phyloP scores from a whole-genome alignment of 805 yeast species.

The Zygosaccharomyces rouxii region DNA sequence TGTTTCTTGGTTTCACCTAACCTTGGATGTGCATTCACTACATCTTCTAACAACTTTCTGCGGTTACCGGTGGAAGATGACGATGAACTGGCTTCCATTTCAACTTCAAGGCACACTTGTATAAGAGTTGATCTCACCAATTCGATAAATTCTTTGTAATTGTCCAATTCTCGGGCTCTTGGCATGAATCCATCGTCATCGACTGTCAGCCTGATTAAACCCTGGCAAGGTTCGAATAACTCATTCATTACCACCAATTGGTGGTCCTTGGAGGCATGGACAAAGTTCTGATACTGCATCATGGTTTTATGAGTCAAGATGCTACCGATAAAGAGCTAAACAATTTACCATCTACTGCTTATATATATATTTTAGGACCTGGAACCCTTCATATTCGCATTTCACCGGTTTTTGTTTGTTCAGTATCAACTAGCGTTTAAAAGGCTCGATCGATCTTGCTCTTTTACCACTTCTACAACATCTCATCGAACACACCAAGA shows the following conservation, averaged over 20 bases:
- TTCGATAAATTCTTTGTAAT: conserved; percentile 44
- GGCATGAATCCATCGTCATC: conserved; percentile 11
- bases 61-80: conserved; percentile 12
- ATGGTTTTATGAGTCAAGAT: not conserved
- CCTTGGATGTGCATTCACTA: conserved; percentile 89
- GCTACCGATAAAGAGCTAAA: no score
- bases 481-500: not conserved
- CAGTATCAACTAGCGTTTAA: not conserved
- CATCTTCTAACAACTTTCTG: conserved; percentile 38
- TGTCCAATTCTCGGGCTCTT: conserved; percentile 15
- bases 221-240: conserved; percentile 23
- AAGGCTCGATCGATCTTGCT: conserved; percentile 1
- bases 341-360: no score
- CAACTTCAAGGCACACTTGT: conserved; percentile 29
- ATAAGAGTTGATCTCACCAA: conserved; percentile 39
- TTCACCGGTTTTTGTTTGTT: conserved; percentile 5
- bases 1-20: conserved; percentile 60
- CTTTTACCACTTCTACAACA: conserved; percentile 1
- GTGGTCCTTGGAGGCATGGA: conserved; percentile 1
- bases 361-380: not conserved
- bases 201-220: conserved; percentile 18
- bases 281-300: conserved; percentile 6
- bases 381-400: not conserved
- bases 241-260: conserved; percentile 16
- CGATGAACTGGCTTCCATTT: conserved; percentile 21